Evolutionary conservation across 768 basidiomycete genomes (phyloP), one percentile per base, ranked within the genome.

Genomic region (Amanita fuliginea): DNA sequence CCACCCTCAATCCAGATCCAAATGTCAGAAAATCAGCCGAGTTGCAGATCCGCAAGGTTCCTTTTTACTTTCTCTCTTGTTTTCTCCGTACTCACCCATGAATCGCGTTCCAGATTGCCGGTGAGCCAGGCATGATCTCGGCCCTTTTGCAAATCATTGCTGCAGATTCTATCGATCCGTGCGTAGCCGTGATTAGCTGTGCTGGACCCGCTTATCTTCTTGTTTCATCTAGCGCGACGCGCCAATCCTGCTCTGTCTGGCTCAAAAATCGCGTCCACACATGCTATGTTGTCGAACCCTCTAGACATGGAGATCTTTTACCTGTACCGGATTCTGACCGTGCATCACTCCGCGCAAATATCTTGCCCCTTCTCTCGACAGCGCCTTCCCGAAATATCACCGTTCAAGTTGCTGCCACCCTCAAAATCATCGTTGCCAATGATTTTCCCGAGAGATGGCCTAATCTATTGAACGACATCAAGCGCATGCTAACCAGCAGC

Each of bases 1-100:
- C 83, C 28, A 89, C 88, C 6, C 83, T 80, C 66, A 86, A 76
- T 59, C 74, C 84, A 5, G 86, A 95, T 67, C 87, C 90, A 46
- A 92, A 92, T 70, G 77, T 84, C 52, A 82, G 90, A 56, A 88
- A 88, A 60, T 71, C 86, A 33, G 86, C 82, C 40, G 91, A 95
- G 64, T 77, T 93, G 26, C 79, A 93, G 64, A 86, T 95, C 59
- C 81, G 87, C 57, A 90, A 86, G 75, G 91, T 88, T 57, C 40
- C 55, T 33, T 10, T 16, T 26, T n/a, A 6, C 34, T 4, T 46
- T 1, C 37, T 14, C 13, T 42, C 41, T 44, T 14, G 14, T 30
- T 4, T n/a, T 11, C 19, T 14, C 6, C 1, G 8, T 28, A 44
- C 54, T 46, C 47, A 56, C 22, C 49, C 42, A 46, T 16, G 41